These are phyloP conservation scores for Leccinum insolens DNA, from an alignment of 1,284 basidiomycete genomes.

Conservation along the genomic window DNA sequence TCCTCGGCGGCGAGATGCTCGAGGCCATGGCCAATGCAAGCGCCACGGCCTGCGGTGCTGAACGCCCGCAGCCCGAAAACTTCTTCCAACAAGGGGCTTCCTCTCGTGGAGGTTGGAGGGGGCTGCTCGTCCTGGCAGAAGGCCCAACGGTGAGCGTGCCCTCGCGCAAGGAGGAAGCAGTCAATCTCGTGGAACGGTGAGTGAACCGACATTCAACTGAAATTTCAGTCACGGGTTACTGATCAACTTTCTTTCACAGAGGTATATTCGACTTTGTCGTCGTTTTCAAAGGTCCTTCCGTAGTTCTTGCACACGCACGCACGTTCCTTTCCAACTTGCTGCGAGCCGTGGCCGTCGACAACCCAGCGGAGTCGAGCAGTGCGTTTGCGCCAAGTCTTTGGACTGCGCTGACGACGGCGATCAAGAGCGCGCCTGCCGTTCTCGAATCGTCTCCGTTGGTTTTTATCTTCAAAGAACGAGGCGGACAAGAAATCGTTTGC, in stretches of 20 bases:
- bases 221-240: no score
- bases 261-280: no score
- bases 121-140: not conserved
- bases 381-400: not conserved
- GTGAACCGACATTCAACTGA: not conserved
- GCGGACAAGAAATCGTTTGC: no score
- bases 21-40: not conserved
- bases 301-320: not conserved
- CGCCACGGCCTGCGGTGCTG: not conserved
- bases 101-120: not conserved
- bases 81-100: not conserved
- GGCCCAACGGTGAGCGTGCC: not conserved
- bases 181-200: not conserved
- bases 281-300: not conserved
- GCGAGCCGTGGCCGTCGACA: not conserved
- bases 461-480: not conserved
- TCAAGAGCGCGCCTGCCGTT: not conserved
- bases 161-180: not conserved
- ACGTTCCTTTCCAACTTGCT: not conserved
- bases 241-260: no score
- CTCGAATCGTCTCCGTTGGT: not conserved
- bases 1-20: not conserved
- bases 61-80: no score
- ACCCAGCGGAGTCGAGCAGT: not conserved
- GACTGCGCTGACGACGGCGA: not conserved